phyloP scores from a whole-genome alignment of 192 early-diverging fungal species.

The Coemansia sp. region DNA sequence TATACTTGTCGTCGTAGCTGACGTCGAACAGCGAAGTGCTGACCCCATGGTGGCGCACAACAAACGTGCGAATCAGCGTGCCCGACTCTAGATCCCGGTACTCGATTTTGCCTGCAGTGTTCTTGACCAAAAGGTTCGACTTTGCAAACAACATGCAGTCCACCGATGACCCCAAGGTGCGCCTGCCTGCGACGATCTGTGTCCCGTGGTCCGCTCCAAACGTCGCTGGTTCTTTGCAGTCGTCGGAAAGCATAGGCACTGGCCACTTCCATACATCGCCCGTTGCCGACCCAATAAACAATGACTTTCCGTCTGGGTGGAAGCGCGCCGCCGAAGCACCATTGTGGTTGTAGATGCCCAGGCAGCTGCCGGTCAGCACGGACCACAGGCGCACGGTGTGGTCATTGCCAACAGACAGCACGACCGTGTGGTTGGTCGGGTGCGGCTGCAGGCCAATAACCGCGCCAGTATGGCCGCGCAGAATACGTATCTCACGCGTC shows the following conservation, averaged over 20 bases:
- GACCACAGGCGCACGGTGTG: conserved; percentile 77
- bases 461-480: conserved; percentile 53
- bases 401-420: conserved; percentile 68
- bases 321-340: conserved; percentile 60
- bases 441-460: conserved; percentile 69
- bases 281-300: conserved; percentile 50
- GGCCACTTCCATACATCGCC: conserved; percentile 55
- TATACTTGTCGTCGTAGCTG: conserved; percentile 64
- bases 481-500: conserved; percentile 56
- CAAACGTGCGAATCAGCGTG: conserved; percentile 43
- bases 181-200: conserved; percentile 13
- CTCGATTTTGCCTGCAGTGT: conserved; percentile 67
- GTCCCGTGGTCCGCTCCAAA: conserved; percentile 20
- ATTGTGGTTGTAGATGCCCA: conserved; percentile 56
- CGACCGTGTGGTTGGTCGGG: conserved; percentile 56
- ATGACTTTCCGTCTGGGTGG: conserved; percentile 56
- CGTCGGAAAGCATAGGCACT: conserved; percentile 35
- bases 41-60: conserved; percentile 38
- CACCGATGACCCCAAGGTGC: conserved; percentile 25
- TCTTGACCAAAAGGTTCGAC: conserved; percentile 62
- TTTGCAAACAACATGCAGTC: conserved; percentile 73
- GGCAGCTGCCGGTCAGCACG: conserved; percentile 54
- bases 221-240: conserved; percentile 5
- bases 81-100: conserved; percentile 61
- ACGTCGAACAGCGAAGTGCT: conserved; percentile 57